Evolutionary conservation across 768 basidiomycete genomes (phyloP).

Genomic region (Mycena vitilis): DNA sequence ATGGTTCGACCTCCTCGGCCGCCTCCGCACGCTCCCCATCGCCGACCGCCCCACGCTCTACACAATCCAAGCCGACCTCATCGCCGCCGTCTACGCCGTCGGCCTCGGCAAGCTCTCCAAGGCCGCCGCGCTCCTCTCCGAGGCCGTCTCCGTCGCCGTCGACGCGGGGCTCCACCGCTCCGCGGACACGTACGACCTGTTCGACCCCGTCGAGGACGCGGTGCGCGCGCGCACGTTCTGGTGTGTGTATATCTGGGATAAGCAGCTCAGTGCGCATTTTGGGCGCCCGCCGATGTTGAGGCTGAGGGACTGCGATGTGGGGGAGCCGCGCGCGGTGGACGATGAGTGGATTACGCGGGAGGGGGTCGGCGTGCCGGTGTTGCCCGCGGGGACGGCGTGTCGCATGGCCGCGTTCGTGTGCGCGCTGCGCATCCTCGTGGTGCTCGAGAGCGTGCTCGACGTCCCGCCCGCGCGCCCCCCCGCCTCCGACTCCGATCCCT

Average conservation of each 20-base stretch:
- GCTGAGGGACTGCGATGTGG: conserved; percentile 91
- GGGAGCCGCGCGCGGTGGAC: conserved; percentile 85
- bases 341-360: conserved; percentile 91
- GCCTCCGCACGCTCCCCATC: conserved; percentile 88
- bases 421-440: conserved; percentile 82
- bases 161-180: conserved; percentile 92
- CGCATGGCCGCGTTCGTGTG: conserved; percentile 86
- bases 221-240: conserved; percentile 95
- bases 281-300: conserved; percentile 90
- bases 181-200: conserved; percentile 86
- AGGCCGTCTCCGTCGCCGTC: conserved; percentile 87
- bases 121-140: conserved; percentile 86
- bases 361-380: conserved; percentile 64
- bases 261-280: conserved; percentile 90
- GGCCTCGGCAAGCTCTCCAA: conserved; percentile 90
- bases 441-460: conserved; percentile 90
- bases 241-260: conserved; percentile 98
- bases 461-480: conserved; percentile 73
- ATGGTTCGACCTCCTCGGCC: conserved; percentile 91
- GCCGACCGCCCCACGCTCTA: conserved; percentile 92
- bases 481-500: conserved; percentile 28
- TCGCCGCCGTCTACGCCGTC: conserved; percentile 94
- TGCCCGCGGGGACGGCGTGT: conserved; percentile 75
- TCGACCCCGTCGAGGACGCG: conserved; percentile 91
- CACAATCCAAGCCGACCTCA: conserved; percentile 90